phyloP scores from a whole-genome alignment of 257 asterid species.

The Anisodus acutangulus region DNA sequence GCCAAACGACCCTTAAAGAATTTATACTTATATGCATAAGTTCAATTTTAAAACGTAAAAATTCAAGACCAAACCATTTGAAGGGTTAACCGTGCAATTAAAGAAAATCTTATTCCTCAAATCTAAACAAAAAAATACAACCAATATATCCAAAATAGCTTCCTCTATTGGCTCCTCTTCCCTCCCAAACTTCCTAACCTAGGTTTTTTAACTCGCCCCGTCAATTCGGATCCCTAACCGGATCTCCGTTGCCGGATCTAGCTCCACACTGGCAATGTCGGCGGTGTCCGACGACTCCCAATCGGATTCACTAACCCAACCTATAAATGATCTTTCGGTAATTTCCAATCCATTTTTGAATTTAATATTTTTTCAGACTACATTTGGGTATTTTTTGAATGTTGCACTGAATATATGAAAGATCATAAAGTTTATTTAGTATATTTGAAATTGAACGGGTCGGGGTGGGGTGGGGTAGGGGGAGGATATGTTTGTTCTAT shows the following conservation, averaged over 20 bases:
- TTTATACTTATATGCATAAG: too few relatives aligned
- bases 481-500: neutral
- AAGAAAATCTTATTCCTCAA: too few relatives aligned
- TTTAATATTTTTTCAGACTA: neutral
- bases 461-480: too few relatives aligned
- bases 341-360: slow-evolving; percentile 22
- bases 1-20: too few relatives aligned
- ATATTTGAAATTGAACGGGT: neutral
- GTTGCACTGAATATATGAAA: neutral
- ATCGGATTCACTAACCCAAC: slow-evolving; percentile 55
- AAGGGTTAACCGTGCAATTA: too few relatives aligned
- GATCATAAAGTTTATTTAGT: neutral
- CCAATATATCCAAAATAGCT: too few relatives aligned
- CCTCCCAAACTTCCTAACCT: slow-evolving; percentile 34
- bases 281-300: slow-evolving; percentile 51
- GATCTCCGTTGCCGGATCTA: slow-evolving; percentile 69
- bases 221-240: slow-evolving; percentile 57
- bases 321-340: slow-evolving; percentile 44
- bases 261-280: slow-evolving; percentile 73
- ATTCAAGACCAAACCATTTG: too few relatives aligned
- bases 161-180: too few relatives aligned
- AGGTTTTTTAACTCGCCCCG: slow-evolving; percentile 59
- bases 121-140: too few relatives aligned
- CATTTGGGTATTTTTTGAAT: neutral
- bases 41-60: too few relatives aligned